Conservation (phyloP, 2,329 filamentous ascomycete genomes). For the Thelonectria olida region DNA sequence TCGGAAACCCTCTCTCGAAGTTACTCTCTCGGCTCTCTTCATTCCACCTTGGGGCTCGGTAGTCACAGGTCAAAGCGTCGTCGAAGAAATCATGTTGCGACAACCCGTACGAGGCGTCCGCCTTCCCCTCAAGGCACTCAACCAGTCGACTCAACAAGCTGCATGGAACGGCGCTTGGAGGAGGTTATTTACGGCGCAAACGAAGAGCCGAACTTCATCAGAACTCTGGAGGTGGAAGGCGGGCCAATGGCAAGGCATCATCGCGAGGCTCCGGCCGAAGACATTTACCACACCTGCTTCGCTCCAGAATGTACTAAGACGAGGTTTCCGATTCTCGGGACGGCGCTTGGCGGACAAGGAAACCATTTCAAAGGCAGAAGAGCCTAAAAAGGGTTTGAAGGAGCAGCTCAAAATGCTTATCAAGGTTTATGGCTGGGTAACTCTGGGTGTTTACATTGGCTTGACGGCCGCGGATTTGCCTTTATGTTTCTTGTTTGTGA, state of each 20-base stretch:
- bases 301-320: slow-evolving; percentile 37
- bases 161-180: slow-evolving; percentile 42
- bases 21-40: not conserved
- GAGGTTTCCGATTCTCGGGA: slow-evolving; percentile 48
- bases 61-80: not conserved
- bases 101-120: slow-evolving; percentile 36
- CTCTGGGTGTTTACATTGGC: slow-evolving; percentile 87
- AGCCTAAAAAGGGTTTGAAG: slow-evolving; percentile 62
- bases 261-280: slow-evolving; percentile 27
- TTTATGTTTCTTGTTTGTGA: slow-evolving; percentile 91
- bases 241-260: slow-evolving; percentile 29
- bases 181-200: slow-evolving; percentile 41
- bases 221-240: slow-evolving; percentile 35
- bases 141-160: slow-evolving; percentile 27
- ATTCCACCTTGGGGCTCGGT: not conserved
- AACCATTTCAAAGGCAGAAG: slow-evolving; percentile 30
- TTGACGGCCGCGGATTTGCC: slow-evolving; percentile 91
- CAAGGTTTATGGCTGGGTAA: slow-evolving; percentile 93
- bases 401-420: slow-evolving; percentile 83
- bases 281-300: slow-evolving; percentile 27
- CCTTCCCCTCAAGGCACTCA: slow-evolving; percentile 31
- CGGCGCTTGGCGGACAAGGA: slow-evolving; percentile 42
- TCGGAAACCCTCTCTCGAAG: not conserved
- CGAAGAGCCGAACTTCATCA: slow-evolving; percentile 26
- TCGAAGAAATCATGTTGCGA: slow-evolving; percentile 36